Percentiles rank a stretch among this genome's conserved stretches.
Conservation (phyloP, 805 yeast species). For the Jamesozyma gamospora region DNA sequence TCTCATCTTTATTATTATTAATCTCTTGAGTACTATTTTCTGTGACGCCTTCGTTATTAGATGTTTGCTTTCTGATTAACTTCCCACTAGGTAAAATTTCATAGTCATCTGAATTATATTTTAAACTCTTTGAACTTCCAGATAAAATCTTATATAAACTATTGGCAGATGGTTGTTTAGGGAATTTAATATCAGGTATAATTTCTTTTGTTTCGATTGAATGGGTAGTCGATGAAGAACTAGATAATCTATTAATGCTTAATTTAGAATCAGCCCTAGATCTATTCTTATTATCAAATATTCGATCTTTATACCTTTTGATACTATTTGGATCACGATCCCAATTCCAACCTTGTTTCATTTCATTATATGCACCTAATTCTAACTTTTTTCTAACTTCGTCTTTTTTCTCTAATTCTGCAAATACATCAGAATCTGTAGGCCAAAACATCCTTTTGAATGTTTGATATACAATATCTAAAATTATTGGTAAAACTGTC, state of each 20-base stretch:
- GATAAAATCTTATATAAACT: not conserved
- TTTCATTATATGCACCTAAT: slow-evolving; percentile 56
- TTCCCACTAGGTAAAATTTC: slow-evolving; percentile 73
- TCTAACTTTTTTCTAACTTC: slow-evolving; percentile 63
- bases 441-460: slow-evolving; percentile 48
- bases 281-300: slow-evolving; percentile 5
- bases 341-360: slow-evolving; percentile 74
- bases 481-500: slow-evolving; percentile 45
- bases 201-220: not conserved
- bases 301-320: slow-evolving; percentile 20
- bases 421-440: slow-evolving; percentile 71
- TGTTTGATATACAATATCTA: slow-evolving; percentile 58
- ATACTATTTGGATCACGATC: slow-evolving; percentile 35
- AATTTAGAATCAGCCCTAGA: slow-evolving; percentile 2
- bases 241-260: not conserved
- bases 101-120: slow-evolving; percentile 27
- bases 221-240: not conserved
- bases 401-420: slow-evolving; percentile 60
- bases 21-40: not conserved
- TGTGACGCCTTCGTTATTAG: not conserved
- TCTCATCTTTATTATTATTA: not conserved
- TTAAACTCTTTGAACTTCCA: not conserved
- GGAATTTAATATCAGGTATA: not conserved
- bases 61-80: slow-evolving; percentile 35
- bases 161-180: not conserved